Percentiles rank a stretch among this genome's conserved stretches.
phyloP scores from a whole-genome alignment of 2,329 filamentous ascomycete species.

The Colletotrichum scovillei region DNA sequence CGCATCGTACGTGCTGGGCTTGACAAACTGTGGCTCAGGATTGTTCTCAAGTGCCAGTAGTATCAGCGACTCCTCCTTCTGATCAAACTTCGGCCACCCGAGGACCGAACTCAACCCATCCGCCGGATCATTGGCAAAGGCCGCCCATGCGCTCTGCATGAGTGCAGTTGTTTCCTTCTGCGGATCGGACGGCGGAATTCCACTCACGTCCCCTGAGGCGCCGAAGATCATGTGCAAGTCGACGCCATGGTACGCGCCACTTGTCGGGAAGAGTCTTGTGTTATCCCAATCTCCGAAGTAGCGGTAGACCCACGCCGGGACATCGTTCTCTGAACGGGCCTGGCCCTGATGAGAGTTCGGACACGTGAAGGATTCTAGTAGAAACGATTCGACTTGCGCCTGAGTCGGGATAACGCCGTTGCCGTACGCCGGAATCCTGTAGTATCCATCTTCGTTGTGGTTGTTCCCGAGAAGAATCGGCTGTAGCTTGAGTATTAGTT shows the following conservation, averaged over 20 bases:
- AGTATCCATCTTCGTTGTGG: slow-evolving; percentile 60
- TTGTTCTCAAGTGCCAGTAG: slow-evolving; percentile 42
- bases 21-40: slow-evolving; percentile 39
- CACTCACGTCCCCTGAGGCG: slow-evolving; percentile 51
- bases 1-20: slow-evolving; percentile 41
- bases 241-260: slow-evolving; percentile 61
- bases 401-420: slow-evolving; percentile 51
- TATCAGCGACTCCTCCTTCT: slow-evolving; percentile 39
- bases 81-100: slow-evolving; percentile 50
- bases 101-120: slow-evolving; percentile 45
- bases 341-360: slow-evolving; percentile 52
- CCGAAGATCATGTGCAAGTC: slow-evolving; percentile 61
- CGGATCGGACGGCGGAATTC: slow-evolving; percentile 43
- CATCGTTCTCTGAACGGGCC: slow-evolving; percentile 45
- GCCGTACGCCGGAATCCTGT: slow-evolving; percentile 55
- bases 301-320: slow-evolving; percentile 57
- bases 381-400: slow-evolving; percentile 50
- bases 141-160: slow-evolving; percentile 55
- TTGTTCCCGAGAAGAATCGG: slow-evolving; percentile 57
- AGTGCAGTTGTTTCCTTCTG: slow-evolving; percentile 47
- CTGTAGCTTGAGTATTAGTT: slow-evolving; percentile 22
- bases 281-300: slow-evolving; percentile 63
- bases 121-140: slow-evolving; percentile 51
- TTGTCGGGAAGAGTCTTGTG: slow-evolving; percentile 55
- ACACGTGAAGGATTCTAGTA: slow-evolving; percentile 59